Percentiles rank a stretch among this genome's conserved stretches.
Conservation (phyloP, 805 yeast genomes). For the Suhomyces tanzawaensis region DNA sequence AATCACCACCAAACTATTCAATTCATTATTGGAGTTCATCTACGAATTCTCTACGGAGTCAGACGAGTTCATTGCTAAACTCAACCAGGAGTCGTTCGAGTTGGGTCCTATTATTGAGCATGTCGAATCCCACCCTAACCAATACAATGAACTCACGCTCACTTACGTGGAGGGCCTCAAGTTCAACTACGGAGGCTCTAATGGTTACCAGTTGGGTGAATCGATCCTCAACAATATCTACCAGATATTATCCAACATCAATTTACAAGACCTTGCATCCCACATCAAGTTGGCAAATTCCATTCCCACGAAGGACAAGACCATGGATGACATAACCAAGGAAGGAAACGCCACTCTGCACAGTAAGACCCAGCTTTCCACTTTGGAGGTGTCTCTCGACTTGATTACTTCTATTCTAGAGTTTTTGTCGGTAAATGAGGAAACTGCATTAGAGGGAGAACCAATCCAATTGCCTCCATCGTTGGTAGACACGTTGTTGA, state of each 20-base stretch:
- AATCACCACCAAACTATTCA: constrained; percentile 45
- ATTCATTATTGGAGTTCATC: constrained; percentile 53
- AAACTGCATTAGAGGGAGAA: constrained; percentile 2
- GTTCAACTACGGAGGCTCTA: constrained; percentile 40
- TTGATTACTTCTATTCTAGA: constrained; percentile 75
- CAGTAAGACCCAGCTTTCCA: constrained; percentile 55
- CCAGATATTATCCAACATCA: constrained; percentile 24
- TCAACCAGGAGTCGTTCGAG: constrained; percentile 17
- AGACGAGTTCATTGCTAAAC: constrained; percentile 44
- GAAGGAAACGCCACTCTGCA: constrained; percentile 27
- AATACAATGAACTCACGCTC: constrained; percentile 25
- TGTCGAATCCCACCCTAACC: constrained; percentile 4
- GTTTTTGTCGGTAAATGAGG: constrained; percentile 35
- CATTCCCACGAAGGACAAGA: constrained; percentile 18
- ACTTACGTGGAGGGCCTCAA: constrained; percentile 42
- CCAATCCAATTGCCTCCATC: constrained; percentile 19
- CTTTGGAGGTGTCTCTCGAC: constrained; percentile 72
- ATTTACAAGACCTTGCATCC: constrained; percentile 19
- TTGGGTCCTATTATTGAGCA: constrained; percentile 18
- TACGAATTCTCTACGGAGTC: constrained; percentile 64
- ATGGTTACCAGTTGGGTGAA: background rate
- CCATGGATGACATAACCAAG: constrained; percentile 28
- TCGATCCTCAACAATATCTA: constrained; percentile 22
- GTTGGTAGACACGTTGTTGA: constrained; percentile 19
- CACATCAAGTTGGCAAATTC: constrained; percentile 38